Evolutionary conservation across 2,329 filamentous ascomycete species (phyloP), one percentile per base, ranked within the genome.

Genomic region (Biscogniauxia sp.): DNA sequence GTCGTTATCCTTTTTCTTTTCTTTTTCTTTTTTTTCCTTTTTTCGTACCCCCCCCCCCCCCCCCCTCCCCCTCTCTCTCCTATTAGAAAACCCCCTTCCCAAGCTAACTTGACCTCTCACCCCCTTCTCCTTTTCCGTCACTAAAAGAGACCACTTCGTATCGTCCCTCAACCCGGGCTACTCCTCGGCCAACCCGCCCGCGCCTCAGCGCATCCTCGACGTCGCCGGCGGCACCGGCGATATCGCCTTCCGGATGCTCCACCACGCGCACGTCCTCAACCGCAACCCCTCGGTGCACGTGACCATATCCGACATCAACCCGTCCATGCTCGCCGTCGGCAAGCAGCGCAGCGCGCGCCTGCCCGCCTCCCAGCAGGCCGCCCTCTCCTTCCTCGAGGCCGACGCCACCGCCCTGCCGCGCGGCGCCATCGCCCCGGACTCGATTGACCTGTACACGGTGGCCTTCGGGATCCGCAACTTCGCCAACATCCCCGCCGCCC

Each of bases 391-490:
- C 77, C 83, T 97, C 68, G 89, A 96, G 70, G 94, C 92, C 64
- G 97, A 99, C 73, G 95, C 95, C 8, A 92, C 97, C 72, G 79
- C 86, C 55, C 84, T 98, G 28, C 78, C 83, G 66, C 70, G 75
- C 2, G 69, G 79, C 1, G 76, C 77, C 19, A 84, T 97, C 58
- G 82, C 88, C 2, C 81, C 86, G 69, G 82, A 84, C 72, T 90
- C 84, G n/a, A 82, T 98, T 58, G 95, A 99, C 75, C 83, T 99
- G 5, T 99, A 99, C 80, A 99, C 95, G 0, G 95, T 99, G 2
- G 93, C 94, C 0, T 99, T 99, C 72, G 95, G 95, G 32, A 98
- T 99, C 74, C 86, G 95, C 56, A 99, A 99, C 78, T 99, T 99
- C 78, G 95, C 92, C 58, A 88, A 97, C 78, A 96, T 97, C 73